Evolutionary conservation across 306 rosid species (phyloP), one percentile per base, ranked within the genome.

Genomic region (Begonia loranthoides): DNA sequence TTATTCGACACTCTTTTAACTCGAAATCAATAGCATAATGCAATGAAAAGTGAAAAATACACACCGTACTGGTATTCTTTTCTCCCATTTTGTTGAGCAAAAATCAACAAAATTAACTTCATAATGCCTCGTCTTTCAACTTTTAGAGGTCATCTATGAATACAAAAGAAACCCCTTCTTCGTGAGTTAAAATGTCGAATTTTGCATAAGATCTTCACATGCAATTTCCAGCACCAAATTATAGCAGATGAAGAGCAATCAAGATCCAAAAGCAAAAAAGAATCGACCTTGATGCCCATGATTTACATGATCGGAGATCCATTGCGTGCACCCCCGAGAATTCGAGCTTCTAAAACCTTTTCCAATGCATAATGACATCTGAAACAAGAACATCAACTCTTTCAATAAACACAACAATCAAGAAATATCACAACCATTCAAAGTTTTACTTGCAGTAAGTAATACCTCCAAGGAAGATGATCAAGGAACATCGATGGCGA

Each of bases 391-490:
- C 50, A 45, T 57, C 66, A 43, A 60, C n/a, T 52, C 12, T 49
- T 36, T 53, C 56, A 41, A 61, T 53, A 50, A 62, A 50, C 60
- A 34, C 15, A 69, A 53, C 55, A 43, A 28, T 28, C 36, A 28
- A 28, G 36, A 28, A 28, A 5, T 28, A 28, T 4, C 36, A 28
- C 36, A 28, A 28, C 36, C 36, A 28, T 28, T 28, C 36, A 28
- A 28, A 28, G 36, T 28, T 5, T 28, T 28, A 28, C 36, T 28
- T 4, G 36, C 36, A 28, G 36, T 28, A 43, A 11, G 47, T 2
- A n/a, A 1, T 79, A 88, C 97, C 97, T 88, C 97, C 97, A 88
- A 54, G 97, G 97, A 24, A 88, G 88, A 76, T 88, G 97, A 55
- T 88, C 97, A n/a, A 88, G 86, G 76, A 88, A 84, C 97, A 88